Evolutionary conservation across 371 early-diverging fungal genomes (phyloP), one percentile per base, ranked within the genome.

Genomic region (Syncephalastrum sp.): DNA sequence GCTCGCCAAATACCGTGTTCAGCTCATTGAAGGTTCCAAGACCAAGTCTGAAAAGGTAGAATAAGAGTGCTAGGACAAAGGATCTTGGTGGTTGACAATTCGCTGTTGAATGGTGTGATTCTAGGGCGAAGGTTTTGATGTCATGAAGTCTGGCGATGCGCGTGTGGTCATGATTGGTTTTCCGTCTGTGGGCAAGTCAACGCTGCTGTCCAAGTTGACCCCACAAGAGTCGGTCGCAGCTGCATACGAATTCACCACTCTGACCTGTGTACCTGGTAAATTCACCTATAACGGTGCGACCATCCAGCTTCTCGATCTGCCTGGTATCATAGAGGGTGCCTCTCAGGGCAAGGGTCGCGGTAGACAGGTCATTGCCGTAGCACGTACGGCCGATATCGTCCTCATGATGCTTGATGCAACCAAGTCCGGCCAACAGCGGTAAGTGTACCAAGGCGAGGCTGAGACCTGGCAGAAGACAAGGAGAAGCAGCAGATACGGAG

Each of bases 121-220:
- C 16, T 67, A 90, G 87, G 97, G 95, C 43, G 95, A 91, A 63
- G 98, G 97, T 25, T 98, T 98, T 69, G 98, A 98, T 82, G 97
- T 98, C 25, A 94, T 96, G 84, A 94, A 97, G 77, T 92, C 93
- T 33, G 99, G 99, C 12, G 97, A 97, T 70, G 99, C 99, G 5
- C 89, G 99, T 54, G 96, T 99, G 27, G 99, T 95, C 3, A 86
- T 99, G 81, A 95, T 99, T 67, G 99, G 80, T 54, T 99, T 99
- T 66, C 99, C 99, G 12, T 97, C 98, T 13, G 99, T 99, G 17
- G 99, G 99, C 53, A 99, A 99, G 77, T 94, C 94, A 17, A 99
- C 99, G 3, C 77, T 99, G 47, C 82, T 99, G 50, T 90, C 89
- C 65, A 97, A 95, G 73, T 70, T 97, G 27, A 99, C 99, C 15